A percentile compares a stretch with the other conserved stretches of the same genome.
Conservation (phyloP, 257 asterid species). For the Anisodus acutangulus region DNA sequence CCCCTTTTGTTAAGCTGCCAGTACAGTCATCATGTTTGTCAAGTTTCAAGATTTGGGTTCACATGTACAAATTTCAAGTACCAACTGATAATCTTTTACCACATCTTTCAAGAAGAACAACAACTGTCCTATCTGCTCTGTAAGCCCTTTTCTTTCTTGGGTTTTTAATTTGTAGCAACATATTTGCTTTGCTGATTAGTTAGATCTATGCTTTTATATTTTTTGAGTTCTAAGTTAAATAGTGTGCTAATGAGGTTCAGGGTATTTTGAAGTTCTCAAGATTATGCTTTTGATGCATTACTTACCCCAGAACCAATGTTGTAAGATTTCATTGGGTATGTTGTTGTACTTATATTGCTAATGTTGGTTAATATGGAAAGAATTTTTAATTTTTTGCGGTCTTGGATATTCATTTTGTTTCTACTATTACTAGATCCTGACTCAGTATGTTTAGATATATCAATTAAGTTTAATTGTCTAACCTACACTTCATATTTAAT, state of each 20-base stretch:
- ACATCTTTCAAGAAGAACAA: not conserved
- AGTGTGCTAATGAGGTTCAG: not conserved
- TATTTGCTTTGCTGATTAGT: not conserved
- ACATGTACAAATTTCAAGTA: constrained; percentile 15
- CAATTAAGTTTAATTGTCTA: not conserved
- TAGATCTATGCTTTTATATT: not conserved
- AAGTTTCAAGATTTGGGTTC: not conserved
- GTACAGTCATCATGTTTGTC: not conserved
- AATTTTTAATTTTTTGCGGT: not conserved
- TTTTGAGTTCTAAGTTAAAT: not conserved
- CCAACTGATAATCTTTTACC: not conserved
- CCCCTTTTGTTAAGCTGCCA: constrained; percentile 18
- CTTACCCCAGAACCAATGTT: too few relatives aligned
- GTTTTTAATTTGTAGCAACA: not conserved
- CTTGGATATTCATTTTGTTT: not conserved
- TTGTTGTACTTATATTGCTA: not conserved
- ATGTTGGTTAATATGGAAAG: not conserved
- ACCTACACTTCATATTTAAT: not conserved
- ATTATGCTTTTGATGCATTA: not conserved
- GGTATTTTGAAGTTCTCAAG: not conserved
- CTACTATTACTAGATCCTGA: not conserved
- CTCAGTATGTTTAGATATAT: not conserved
- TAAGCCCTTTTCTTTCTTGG: not conserved
- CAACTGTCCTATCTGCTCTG: not conserved
- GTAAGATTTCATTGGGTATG: too few relatives aligned